Evolutionary conservation across 176 grass and related monocot species (phyloP).

Genomic region (Avena atlantica): DNA sequence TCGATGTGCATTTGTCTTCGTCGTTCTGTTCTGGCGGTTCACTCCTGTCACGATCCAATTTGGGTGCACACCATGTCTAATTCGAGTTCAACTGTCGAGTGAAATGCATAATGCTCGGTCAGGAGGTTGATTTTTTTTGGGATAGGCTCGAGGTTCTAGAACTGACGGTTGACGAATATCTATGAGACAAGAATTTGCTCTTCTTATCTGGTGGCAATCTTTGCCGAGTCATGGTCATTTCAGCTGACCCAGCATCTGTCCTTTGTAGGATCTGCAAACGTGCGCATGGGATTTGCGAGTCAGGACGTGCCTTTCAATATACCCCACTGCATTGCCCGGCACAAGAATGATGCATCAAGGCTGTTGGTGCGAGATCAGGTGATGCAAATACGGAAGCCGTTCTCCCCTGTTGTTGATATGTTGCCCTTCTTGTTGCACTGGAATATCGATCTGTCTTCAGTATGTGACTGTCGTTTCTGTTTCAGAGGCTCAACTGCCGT

Average conservation of each 20-base stretch:
- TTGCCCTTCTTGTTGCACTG: background rate
- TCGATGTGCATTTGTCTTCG: background rate
- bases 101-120: background rate
- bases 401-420: background rate
- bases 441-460: conserved; percentile 20
- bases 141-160: background rate
- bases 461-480: conserved; percentile 6
- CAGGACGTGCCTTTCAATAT: conserved; percentile 91
- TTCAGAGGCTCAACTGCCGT: conserved; percentile 72
- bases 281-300: conserved; percentile 82
- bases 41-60: background rate
- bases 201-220: background rate
- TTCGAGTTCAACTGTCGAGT: background rate
- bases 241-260: background rate
- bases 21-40: background rate
- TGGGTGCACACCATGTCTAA: background rate
- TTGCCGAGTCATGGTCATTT: background rate
- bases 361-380: conserved; percentile 75
- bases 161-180: no score
- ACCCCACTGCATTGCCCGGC: conserved; percentile 75
- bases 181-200: background rate
- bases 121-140: background rate
- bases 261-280: conserved; percentile 73
- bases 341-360: conserved; percentile 38
- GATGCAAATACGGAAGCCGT: conserved; percentile 20